A percentile compares a stretch with the other conserved stretches of the same genome.
Evolutionary conservation across 2,329 filamentous ascomycete genomes (phyloP).

Genomic region (Venturia aucupariae): DNA sequence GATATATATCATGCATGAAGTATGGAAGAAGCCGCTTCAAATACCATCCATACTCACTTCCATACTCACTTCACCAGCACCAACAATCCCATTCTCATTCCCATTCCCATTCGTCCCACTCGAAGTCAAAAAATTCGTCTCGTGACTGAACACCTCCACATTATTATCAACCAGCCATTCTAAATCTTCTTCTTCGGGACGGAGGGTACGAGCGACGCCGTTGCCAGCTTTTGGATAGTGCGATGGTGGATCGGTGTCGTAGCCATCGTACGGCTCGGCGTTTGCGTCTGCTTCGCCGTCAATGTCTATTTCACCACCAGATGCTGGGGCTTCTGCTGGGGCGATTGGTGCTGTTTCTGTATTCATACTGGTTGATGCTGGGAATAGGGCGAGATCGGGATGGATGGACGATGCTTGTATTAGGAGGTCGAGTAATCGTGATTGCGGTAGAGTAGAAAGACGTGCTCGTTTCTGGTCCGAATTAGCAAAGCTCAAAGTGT

Average conservation of each 20-base stretch:
- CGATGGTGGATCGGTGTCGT: slow-evolving; percentile 43
- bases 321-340: neutral
- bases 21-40: neutral
- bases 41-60: slow-evolving; percentile 4
- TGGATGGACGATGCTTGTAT: slow-evolving; percentile 52
- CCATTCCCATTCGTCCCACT: slow-evolving; percentile 9
- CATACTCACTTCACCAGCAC: no score
- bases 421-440: slow-evolving; percentile 55
- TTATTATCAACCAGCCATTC: slow-evolving; percentile 55
- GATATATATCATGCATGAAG: no score
- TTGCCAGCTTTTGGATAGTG: slow-evolving; percentile 56
- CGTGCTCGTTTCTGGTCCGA: slow-evolving; percentile 50
- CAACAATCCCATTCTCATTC: neutral
- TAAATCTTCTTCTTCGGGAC: slow-evolving; percentile 49
- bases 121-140: slow-evolving; percentile 1
- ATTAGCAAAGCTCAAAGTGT: neutral
- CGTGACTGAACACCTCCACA: slow-evolving; percentile 48
- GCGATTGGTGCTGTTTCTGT: slow-evolving; percentile 22
- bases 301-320: neutral
- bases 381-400: slow-evolving; percentile 58
- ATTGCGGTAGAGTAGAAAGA: slow-evolving; percentile 50
- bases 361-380: slow-evolving; percentile 16
- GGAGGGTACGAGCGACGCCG: slow-evolving; percentile 44
- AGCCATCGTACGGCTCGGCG: slow-evolving; percentile 39
- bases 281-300: slow-evolving; percentile 31